phyloP scores from a whole-genome alignment of 1,139 yeast species.

The Candida neerlandica region DNA sequence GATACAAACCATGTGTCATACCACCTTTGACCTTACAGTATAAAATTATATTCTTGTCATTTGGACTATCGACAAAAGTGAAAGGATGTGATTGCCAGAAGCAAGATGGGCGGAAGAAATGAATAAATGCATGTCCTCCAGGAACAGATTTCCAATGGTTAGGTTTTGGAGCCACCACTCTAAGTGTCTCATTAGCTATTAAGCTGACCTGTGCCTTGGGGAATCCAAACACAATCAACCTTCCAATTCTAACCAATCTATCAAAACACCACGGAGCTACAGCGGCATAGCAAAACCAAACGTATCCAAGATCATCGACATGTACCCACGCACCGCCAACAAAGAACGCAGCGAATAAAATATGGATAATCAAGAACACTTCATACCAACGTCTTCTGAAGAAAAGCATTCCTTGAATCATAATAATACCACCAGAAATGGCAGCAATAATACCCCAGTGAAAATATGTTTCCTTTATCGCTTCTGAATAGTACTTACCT shows the following conservation, averaged over 20 bases:
- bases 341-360: slow-evolving; percentile 42
- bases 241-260: slow-evolving; percentile 35
- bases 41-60: slow-evolving; percentile 25
- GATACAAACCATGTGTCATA: slow-evolving; percentile 35
- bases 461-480: slow-evolving; percentile 24
- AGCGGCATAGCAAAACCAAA: slow-evolving; percentile 40
- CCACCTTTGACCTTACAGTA: slow-evolving; percentile 42
- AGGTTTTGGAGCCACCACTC: slow-evolving; percentile 44
- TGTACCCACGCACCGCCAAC: slow-evolving; percentile 49
- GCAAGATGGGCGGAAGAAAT: slow-evolving; percentile 40
- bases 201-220: slow-evolving; percentile 39
- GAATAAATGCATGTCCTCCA: slow-evolving; percentile 56
- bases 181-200: slow-evolving; percentile 41
- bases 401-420: slow-evolving; percentile 39
- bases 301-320: slow-evolving; percentile 41
- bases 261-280: slow-evolving; percentile 49
- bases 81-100: slow-evolving; percentile 51
- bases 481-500: slow-evolving; percentile 15
- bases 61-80: slow-evolving; percentile 32
- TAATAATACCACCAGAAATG: slow-evolving; percentile 35
- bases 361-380: slow-evolving; percentile 42
- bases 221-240: slow-evolving; percentile 40
- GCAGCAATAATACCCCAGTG: slow-evolving; percentile 35
- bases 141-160: slow-evolving; percentile 44
- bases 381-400: slow-evolving; percentile 50